A percentile compares a stretch with the other conserved stretches of the same genome.
Conservation (phyloP, 2,329 filamentous ascomycete species). For the Cladosporium velox region DNA sequence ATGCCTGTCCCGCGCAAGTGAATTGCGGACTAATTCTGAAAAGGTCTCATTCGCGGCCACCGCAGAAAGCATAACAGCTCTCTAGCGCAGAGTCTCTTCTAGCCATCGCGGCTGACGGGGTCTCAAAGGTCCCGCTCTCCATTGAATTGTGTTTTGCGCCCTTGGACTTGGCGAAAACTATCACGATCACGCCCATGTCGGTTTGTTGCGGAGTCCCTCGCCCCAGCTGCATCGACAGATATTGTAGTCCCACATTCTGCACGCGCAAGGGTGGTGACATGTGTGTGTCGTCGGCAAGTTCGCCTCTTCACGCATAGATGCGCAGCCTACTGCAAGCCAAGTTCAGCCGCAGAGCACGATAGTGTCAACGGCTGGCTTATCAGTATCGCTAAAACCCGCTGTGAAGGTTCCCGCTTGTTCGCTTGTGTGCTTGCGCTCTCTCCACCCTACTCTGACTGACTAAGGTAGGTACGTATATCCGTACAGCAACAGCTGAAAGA, state of each 20-base stretch:
- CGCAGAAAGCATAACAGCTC: background rate
- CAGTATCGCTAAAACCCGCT: background rate
- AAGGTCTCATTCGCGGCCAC: background rate
- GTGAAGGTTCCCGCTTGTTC: background rate
- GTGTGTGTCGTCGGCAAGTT: background rate
- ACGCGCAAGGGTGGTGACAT: background rate
- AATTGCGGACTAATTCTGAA: background rate
- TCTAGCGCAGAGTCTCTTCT: conserved; percentile 4
- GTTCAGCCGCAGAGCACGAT: background rate
- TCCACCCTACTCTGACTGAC: background rate
- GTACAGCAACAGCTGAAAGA: background rate
- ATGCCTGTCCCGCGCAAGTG: background rate
- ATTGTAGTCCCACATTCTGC: background rate
- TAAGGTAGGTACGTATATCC: background rate
- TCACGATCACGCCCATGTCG: background rate
- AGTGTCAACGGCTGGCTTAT: background rate
- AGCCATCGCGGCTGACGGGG: background rate
- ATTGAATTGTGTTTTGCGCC: conserved; percentile 1
- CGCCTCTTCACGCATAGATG: background rate
- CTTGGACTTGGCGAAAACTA: background rate
- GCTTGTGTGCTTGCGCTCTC: background rate
- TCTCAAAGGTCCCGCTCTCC: background rate
- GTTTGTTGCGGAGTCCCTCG: background rate
- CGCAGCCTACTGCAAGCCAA: background rate
- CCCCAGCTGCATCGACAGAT: background rate